These are phyloP conservation scores for Starmerella tilneyi DNA, from an alignment of 805 yeast species.

Conservation along the genomic window DNA sequence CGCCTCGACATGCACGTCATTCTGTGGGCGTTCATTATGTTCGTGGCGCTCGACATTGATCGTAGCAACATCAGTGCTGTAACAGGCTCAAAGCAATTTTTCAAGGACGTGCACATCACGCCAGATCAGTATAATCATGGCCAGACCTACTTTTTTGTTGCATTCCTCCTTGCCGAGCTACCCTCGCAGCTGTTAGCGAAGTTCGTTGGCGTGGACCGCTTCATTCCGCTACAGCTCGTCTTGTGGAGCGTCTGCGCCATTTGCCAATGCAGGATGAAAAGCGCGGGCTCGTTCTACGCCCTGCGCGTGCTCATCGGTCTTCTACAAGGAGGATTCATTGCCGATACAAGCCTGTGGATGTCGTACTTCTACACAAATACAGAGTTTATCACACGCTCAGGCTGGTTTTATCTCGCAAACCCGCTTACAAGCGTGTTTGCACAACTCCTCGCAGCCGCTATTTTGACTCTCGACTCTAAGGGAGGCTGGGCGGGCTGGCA, in stretches of 20 bases:
- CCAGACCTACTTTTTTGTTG: slow-evolving; percentile 39
- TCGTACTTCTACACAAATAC: slow-evolving; percentile 37
- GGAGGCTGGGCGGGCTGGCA: slow-evolving; percentile 38
- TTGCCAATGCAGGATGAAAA: slow-evolving; percentile 39
- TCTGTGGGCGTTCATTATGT: slow-evolving; percentile 46
- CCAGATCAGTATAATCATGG: slow-evolving; percentile 42
- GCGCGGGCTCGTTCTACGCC: slow-evolving; percentile 36
- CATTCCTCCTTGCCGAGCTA: slow-evolving; percentile 49
- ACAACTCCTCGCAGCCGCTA: slow-evolving; percentile 37
- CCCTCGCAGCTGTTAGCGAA: slow-evolving; percentile 59
- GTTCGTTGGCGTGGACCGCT: slow-evolving; percentile 49
- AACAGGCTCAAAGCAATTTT: slow-evolving; percentile 12
- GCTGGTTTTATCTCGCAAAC: slow-evolving; percentile 40
- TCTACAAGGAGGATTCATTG: slow-evolving; percentile 44
- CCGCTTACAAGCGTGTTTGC: slow-evolving; percentile 34
- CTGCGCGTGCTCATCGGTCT: slow-evolving; percentile 45
- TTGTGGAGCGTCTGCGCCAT: slow-evolving; percentile 50
- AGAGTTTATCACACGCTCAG: slow-evolving; percentile 48
- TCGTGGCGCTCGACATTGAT: slow-evolving; percentile 47
- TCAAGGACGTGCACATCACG: slow-evolving; percentile 15
- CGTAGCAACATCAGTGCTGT: slow-evolving; percentile 46
- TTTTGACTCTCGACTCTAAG: slow-evolving; percentile 38
- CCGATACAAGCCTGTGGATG: slow-evolving; percentile 35
- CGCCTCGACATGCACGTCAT: slow-evolving; percentile 47
- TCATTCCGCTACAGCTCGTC: slow-evolving; percentile 51